These are phyloP conservation scores for Nicotiana tomentosiformis DNA, from an alignment of 257 asterid genomes.

Conservation along the genomic window DNA sequence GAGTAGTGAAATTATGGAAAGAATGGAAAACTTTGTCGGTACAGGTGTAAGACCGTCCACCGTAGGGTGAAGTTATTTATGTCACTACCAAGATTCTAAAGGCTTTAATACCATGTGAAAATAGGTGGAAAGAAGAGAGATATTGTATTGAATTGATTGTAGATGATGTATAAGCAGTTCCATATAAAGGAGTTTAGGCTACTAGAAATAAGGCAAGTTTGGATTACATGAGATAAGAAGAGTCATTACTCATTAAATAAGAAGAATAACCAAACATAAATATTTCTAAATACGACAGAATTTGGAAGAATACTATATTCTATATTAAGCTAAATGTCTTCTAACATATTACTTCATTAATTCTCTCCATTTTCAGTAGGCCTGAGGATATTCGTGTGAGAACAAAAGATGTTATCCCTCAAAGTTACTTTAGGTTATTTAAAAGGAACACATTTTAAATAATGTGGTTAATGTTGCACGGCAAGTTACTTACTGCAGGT, in stretches of 20 bases:
- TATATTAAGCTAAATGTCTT: no score
- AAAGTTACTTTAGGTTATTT: not conserved
- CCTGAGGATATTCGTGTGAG: not conserved
- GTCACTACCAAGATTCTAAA: not conserved
- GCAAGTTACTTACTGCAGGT: no score
- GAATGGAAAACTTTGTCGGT: not conserved
- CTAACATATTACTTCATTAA: not conserved
- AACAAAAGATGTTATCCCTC: not conserved
- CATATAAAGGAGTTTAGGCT: not conserved
- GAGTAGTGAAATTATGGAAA: no score
- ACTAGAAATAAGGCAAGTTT: not conserved
- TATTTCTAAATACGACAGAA: not conserved
- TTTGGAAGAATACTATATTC: not conserved
- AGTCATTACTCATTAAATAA: not conserved
- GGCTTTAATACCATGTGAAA: not conserved
- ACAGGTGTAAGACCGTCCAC: not conserved
- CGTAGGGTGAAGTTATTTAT: not conserved
- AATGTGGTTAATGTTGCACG: no score
- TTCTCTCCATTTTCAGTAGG: not conserved
- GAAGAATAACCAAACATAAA: not conserved
- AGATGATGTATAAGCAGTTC: no score
- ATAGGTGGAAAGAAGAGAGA: not conserved
- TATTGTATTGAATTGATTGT: not conserved
- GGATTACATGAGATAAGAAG: not conserved
- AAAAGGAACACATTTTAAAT: no score